Percentiles rank a stretch among this genome's conserved stretches.
phyloP scores from a whole-genome alignment of 345 rosid species.

The Arabis hirsuta region DNA sequence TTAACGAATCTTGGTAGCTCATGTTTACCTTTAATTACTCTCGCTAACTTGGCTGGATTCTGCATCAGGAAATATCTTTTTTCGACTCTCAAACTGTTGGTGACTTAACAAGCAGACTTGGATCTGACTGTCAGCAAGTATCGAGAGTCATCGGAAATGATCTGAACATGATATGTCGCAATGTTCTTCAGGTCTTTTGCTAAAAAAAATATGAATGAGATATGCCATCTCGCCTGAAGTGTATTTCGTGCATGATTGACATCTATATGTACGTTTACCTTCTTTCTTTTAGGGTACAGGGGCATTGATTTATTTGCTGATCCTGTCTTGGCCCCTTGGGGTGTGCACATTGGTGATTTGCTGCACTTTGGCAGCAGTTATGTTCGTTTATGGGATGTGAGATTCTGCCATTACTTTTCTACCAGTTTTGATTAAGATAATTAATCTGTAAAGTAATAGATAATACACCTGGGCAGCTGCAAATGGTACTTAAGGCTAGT shows the following conservation, averaged over 20 bases:
- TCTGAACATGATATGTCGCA: conserved; percentile 84
- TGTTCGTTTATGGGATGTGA: conserved; percentile 86
- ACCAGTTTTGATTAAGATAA: conserved; percentile 21
- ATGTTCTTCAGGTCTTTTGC: conserved; percentile 78
- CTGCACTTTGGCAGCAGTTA: conserved; percentile 68
- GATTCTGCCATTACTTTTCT: conserved; percentile 38
- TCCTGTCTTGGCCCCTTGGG: conserved; percentile 89
- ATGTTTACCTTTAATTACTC: conserved; percentile 27
- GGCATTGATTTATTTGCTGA: conserved; percentile 78
- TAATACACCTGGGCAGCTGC: conserved; percentile 12
- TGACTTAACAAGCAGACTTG: conserved; percentile 97
- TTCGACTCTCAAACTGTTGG: conserved; percentile 95
- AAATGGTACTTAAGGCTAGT: conserved; percentile 15
- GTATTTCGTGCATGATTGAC: conserved; percentile 12
- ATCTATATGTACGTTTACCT: conserved; percentile 39
- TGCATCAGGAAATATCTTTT: conserved; percentile 84
- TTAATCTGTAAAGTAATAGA: conserved; percentile 6
- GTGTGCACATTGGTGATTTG: conserved; percentile 77
- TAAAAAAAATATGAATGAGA: not conserved
- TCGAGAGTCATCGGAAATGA: conserved; percentile 93
- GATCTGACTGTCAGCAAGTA: conserved; percentile 98
- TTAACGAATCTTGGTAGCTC: conserved; percentile 14
- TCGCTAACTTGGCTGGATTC: conserved; percentile 18
- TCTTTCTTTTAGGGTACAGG: conserved; percentile 75
- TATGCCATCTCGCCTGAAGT: conserved; percentile 12